A percentile compares a stretch with the other conserved stretches of the same genome.
Conservation (phyloP, 1,284 basidiomycete species). For the Marasmius sp. region DNA sequence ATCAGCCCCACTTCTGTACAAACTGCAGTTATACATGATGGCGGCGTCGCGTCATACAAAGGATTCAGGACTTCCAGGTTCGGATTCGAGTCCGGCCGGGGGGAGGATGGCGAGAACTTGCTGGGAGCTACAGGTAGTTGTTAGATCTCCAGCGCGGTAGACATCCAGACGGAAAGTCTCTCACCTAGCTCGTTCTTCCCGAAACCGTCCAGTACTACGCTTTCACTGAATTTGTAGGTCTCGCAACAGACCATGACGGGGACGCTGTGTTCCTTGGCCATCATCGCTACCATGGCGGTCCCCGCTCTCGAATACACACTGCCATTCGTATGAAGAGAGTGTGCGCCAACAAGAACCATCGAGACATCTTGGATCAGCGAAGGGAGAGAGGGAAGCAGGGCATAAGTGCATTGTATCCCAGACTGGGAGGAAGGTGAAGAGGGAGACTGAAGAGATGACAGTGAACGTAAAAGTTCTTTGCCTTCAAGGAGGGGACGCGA, state of each 20-base stretch:
- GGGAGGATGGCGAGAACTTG: constrained; percentile 33
- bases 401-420: constrained; percentile 87
- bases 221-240: constrained; percentile 97
- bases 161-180: constrained; percentile 15
- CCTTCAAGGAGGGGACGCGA: constrained; percentile 93
- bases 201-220: constrained; percentile 91
- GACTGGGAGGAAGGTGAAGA: neutral
- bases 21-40: constrained; percentile 89
- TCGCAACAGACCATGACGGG: constrained; percentile 98
- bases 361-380: constrained; percentile 81
- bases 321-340: constrained; percentile 93
- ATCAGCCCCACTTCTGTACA: constrained; percentile 94
- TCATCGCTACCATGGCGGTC: constrained; percentile 95
- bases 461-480: constrained; percentile 73
- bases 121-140: constrained; percentile 33
- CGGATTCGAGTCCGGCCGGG: constrained; percentile 27
- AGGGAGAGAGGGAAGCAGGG: constrained; percentile 86
- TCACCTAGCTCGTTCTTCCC: constrained; percentile 94
- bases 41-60: constrained; percentile 90
- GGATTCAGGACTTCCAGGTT: constrained; percentile 80
- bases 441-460: constrained; percentile 60
- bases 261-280: constrained; percentile 86
- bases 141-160: neutral
- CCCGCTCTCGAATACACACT: constrained; percentile 93
- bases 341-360: constrained; percentile 89